Percentiles rank a stretch among this genome's conserved stretches.
These are phyloP conservation scores for Penicillium sp. DNA, from an alignment of 2,329 filamentous ascomycete species.

Conservation along the genomic window DNA sequence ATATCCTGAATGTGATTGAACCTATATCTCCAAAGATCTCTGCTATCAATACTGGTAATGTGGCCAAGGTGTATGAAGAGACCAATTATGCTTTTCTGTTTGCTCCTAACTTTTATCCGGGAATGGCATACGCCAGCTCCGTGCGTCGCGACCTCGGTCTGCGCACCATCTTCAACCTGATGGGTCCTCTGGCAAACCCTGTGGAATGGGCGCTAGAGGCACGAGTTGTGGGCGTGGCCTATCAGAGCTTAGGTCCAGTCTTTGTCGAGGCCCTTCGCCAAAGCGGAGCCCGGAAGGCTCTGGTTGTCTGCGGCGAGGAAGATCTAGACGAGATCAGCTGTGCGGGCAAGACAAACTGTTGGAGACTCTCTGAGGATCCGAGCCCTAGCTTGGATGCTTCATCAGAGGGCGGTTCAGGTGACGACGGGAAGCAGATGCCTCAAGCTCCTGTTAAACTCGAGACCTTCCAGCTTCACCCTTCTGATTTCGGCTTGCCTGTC, in stretches of 20 bases:
- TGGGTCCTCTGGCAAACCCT: slow-evolving; percentile 88
- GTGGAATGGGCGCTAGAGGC: slow-evolving; percentile 83
- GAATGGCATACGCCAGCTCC: slow-evolving; percentile 81
- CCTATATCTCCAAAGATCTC: slow-evolving; percentile 68
- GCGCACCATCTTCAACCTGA: slow-evolving; percentile 94
- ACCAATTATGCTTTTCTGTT: slow-evolving; percentile 95
- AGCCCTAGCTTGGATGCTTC: slow-evolving; percentile 39
- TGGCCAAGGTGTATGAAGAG: slow-evolving; percentile 65
- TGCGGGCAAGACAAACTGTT: slow-evolving; percentile 81
- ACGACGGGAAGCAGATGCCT: slow-evolving; percentile 36
- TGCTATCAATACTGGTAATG: slow-evolving; percentile 65
- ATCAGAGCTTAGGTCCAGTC: slow-evolving; percentile 76
- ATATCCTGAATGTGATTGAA: slow-evolving; percentile 71
- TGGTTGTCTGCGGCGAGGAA: slow-evolving; percentile 90
- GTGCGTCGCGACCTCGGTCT: slow-evolving; percentile 85
- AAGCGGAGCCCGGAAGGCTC: slow-evolving; percentile 70
- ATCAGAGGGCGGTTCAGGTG: slow-evolving; percentile 34
- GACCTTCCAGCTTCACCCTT: slow-evolving; percentile 69
- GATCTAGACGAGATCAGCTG: slow-evolving; percentile 94
- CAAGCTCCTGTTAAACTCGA: slow-evolving; percentile 55
- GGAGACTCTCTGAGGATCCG: slow-evolving; percentile 60
- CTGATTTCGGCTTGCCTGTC: slow-evolving; percentile 75
- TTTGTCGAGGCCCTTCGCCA: slow-evolving; percentile 80
- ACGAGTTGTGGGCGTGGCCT: slow-evolving; percentile 85
- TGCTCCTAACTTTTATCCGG: slow-evolving; percentile 91